phyloP scores from a whole-genome alignment of 441 rosid genomes.

The Euphorbia schlechtendalii region DNA sequence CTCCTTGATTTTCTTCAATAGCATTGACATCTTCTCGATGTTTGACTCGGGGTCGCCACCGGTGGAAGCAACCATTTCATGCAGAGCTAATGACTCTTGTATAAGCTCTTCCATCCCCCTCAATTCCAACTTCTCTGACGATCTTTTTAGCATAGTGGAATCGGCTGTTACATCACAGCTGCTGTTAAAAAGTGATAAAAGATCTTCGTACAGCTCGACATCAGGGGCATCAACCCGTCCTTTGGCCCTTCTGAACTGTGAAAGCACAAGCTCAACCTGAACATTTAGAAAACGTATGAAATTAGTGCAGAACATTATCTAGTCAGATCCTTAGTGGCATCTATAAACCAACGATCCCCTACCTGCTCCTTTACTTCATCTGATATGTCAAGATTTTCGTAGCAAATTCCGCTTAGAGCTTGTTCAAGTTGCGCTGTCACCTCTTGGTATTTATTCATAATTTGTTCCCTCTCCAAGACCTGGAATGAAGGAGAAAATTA shows the following conservation, averaged over 20 bases:
- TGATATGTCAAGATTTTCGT: constrained; percentile 68
- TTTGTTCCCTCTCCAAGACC: constrained; percentile 79
- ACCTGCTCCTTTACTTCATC: constrained; percentile 99
- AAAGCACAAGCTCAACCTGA: constrained; percentile 79
- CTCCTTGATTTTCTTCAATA: constrained; percentile 72
- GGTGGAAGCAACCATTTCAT: constrained; percentile 63
- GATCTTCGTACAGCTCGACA: constrained; percentile 53
- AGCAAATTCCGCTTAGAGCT: constrained; percentile 60
- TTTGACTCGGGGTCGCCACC: constrained; percentile 70
- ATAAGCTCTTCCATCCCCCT: constrained; percentile 63
- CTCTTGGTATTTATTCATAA: constrained; percentile 55
- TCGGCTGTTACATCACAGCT: constrained; percentile 39
- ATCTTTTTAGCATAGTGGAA: constrained; percentile 47
- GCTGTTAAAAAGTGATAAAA: constrained; percentile 50
- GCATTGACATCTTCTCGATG: constrained; percentile 80
- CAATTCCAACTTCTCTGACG: constrained; percentile 63
- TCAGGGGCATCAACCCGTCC: constrained; percentile 71
- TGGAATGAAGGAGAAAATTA: constrained; percentile 27
- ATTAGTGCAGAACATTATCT: constrained; percentile 5
- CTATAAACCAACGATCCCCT: constrained; percentile 7
- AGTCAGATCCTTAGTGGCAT: constrained; percentile 5
- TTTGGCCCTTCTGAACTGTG: constrained; percentile 83
- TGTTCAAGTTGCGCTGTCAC: constrained; percentile 64
- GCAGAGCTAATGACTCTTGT: constrained; percentile 85
- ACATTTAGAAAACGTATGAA: constrained; percentile 12